These are phyloP conservation scores for Yarrowia sp. DNA, from an alignment of 805 yeast genomes.

Conservation along the genomic window DNA sequence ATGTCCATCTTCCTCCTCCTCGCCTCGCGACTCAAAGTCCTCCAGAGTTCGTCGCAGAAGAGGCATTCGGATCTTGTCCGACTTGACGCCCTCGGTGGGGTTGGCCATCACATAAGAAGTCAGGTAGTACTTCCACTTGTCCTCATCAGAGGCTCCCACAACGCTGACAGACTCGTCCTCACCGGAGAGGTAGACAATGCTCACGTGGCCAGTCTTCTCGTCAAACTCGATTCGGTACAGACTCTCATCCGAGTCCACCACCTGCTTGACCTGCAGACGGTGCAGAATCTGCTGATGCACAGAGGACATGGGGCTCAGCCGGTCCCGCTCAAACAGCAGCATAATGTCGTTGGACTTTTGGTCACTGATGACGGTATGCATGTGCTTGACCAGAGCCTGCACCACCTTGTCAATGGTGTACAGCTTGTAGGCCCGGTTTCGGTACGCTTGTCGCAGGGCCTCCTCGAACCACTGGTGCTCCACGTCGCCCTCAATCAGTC, in stretches of 20 bases:
- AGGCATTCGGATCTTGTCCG: constrained; percentile 78
- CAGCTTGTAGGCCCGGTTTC: constrained; percentile 89
- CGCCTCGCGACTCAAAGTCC: constrained; percentile 42
- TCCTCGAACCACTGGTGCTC: constrained; percentile 97
- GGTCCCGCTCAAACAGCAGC: constrained; percentile 80
- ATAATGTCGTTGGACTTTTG: constrained; percentile 79
- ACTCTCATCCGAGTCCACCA: constrained; percentile 86
- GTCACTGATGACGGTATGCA: constrained; percentile 84
- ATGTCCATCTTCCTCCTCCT: constrained; percentile 41
- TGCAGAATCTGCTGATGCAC: constrained; percentile 89
- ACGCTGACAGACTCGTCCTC: constrained; percentile 52
- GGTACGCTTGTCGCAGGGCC: constrained; percentile 89
- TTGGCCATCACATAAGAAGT: constrained; percentile 93
- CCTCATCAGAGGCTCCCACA: constrained; percentile 83
- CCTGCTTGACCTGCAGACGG: constrained; percentile 82
- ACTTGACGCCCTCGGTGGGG: constrained; percentile 95
- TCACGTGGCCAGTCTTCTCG: constrained; percentile 59
- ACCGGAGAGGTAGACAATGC: constrained; percentile 81
- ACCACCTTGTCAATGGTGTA: constrained; percentile 93
- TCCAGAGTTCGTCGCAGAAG: constrained; percentile 62
- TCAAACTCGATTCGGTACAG: constrained; percentile 87
- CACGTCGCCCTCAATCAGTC: constrained; percentile 83
- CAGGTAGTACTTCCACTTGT: constrained; percentile 89
- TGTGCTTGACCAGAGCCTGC: constrained; percentile 81
- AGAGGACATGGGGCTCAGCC: constrained; percentile 66